These are phyloP conservation scores for Lachancea cidri DNA, from an alignment of 805 yeast genomes.

Conservation along the genomic window DNA sequence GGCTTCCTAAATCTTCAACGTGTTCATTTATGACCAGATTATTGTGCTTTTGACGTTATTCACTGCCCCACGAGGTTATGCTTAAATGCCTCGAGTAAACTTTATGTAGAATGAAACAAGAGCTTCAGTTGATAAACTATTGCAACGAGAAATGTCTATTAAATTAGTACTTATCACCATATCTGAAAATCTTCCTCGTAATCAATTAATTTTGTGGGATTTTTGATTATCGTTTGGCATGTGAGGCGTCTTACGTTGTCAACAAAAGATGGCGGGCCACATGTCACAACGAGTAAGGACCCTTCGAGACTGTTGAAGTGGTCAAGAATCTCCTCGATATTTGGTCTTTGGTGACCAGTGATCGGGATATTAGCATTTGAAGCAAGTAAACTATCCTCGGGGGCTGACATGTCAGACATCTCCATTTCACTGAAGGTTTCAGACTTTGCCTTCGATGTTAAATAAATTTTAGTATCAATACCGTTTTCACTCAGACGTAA, in stretches of 20 bases:
- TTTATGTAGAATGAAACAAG: too few relatives aligned
- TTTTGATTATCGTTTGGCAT: slow-evolving; percentile 35
- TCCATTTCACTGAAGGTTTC: background rate
- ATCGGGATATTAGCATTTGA: background rate
- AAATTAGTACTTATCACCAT: too few relatives aligned
- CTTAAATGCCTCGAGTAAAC: too few relatives aligned
- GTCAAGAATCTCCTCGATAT: slow-evolving; percentile 37
- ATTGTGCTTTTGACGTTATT: too few relatives aligned
- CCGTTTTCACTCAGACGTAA: slow-evolving; percentile 11
- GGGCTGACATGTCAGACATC: background rate
- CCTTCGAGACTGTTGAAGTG: slow-evolving; percentile 34
- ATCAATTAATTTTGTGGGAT: slow-evolving; percentile 49
- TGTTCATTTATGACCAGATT: too few relatives aligned
- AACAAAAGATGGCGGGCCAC: slow-evolving; percentile 59
- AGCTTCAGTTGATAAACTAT: too few relatives aligned
- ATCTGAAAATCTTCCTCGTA: slow-evolving; percentile 70
- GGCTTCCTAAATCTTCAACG: too few relatives aligned
- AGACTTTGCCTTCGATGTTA: background rate
- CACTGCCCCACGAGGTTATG: too few relatives aligned
- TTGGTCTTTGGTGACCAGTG: slow-evolving; percentile 42
- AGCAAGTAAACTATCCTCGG: background rate
- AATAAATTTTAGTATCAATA: slow-evolving; percentile 16
- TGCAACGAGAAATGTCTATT: too few relatives aligned
- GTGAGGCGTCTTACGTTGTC: slow-evolving; percentile 51
- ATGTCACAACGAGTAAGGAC: slow-evolving; percentile 47